Evolutionary conservation across 441 rosid genomes (phyloP), one percentile per base, ranked within the genome.

Genomic region (Pelargonium myrrhifolium): DNA sequence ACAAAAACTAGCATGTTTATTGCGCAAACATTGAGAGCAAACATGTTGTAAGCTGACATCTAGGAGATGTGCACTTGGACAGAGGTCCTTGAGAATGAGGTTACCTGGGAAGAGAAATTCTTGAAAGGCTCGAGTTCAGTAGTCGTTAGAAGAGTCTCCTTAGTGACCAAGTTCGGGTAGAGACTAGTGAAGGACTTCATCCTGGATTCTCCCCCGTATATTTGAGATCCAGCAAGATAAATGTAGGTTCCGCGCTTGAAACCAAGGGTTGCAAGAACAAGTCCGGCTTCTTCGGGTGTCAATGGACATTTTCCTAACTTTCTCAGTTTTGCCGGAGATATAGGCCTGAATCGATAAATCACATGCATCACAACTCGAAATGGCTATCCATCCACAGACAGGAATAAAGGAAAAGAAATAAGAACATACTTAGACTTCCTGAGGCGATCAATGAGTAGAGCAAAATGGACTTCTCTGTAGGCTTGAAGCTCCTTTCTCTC

Each of bases 61-160:
- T n/a, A n/a, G n/a, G n/a, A n/a, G n/a, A n/a, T n/a, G n/a, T n/a
- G n/a, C n/a, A n/a, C n/a, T n/a, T n/a, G n/a, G n/a, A n/a, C n/a
- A n/a, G n/a, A n/a, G n/a, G n/a, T n/a, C n/a, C n/a, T n/a, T n/a
- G n/a, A n/a, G n/a, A n/a, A n/a, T n/a, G n/a, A n/a, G n/a, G n/a
- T n/a, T n/a, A n/a, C 96, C 93, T 89, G 94, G 64, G 99, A 94
- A 4, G 99, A 86, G 72, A 88, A 91, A 71, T 94, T 89, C 75
- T 76, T 83, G 64, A 92, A 94, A 14, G 97, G 97, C 1, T 87
- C 83, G 26, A 94, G 94, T 74, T 94, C 97, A 26, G 72, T 70
- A 0, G 84, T 81, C 39, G 88, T 85, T 61, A 94, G 92, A 58
- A 94, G 91, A 51, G 85, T 82, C 82, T 89, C 99, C 83, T 94